phyloP scores from a whole-genome alignment of 306 rosid species.

The Quillaja saponaria region DNA sequence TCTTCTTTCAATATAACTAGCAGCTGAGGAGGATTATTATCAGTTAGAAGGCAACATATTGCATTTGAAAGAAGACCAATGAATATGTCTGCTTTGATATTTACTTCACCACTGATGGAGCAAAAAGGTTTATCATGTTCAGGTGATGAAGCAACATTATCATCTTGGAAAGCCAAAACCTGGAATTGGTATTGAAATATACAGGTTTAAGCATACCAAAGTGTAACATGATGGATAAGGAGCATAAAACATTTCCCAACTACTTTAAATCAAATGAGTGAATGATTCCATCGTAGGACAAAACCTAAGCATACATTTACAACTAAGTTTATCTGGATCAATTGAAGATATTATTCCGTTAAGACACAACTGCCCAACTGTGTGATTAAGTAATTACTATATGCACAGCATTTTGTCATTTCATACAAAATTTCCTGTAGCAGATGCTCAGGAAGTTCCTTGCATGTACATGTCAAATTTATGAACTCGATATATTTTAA shows the following conservation, averaged over 20 bases:
- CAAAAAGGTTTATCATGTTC: slow-evolving; percentile 57
- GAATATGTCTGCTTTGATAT: slow-evolving; percentile 53
- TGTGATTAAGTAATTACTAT: too few species aligned
- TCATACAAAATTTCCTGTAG: too few species aligned
- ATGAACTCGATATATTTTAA: too few species aligned
- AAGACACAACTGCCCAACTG: too few species aligned
- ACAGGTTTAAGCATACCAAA: not conserved
- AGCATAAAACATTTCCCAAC: not conserved
- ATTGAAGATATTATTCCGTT: too few species aligned
- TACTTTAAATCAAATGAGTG: not conserved
- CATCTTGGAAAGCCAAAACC: slow-evolving; percentile 64
- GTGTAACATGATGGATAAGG: slow-evolving; percentile 2
- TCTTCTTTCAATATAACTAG: slow-evolving; percentile 56
- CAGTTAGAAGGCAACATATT: slow-evolving; percentile 54
- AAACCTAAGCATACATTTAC: too few species aligned
- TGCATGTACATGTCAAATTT: too few species aligned
- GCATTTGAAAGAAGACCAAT: slow-evolving; percentile 60
- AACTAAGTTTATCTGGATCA: not conserved
- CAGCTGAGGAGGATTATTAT: slow-evolving; percentile 60
- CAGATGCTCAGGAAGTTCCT: not conserved
- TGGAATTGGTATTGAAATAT: slow-evolving; percentile 25
- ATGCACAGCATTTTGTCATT: too few species aligned
- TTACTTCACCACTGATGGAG: slow-evolving; percentile 57
- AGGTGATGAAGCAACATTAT: slow-evolving; percentile 58
- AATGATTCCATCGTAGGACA: not conserved